Evolutionary conservation across 495 filamentous ascomycete species (phyloP), one percentile per base, ranked within the genome.

Genomic region (Penicillium desertorum): DNA sequence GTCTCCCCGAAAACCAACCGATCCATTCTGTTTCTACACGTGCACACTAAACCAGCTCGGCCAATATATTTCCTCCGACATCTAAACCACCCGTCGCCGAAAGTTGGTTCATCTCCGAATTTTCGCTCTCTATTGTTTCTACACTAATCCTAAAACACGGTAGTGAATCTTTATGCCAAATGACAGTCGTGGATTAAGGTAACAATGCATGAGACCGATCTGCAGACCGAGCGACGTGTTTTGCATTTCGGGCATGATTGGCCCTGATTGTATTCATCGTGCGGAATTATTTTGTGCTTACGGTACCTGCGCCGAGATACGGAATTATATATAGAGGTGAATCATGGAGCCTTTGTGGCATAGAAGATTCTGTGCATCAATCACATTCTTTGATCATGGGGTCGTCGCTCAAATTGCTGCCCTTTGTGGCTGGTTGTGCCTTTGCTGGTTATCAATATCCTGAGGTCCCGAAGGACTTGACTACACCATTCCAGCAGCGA

Each of bases 401-500:
- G 17, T 16, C 30, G n/a, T 43, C 50, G 37, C 25, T 65, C 45
- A 66, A 66, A 57, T 39, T 58, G 16, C 58, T 79, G 30, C 78
- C 80, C n/a, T 30, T 78, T 10, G 30, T 81, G 56, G 79, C 74
- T 19, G 67, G 67, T 12, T 61, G 65, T 36, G 72, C 62, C 10
- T 53, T 73, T 47, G 80, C 79, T 12, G 62, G 62, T 12, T 77
- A 78, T 2, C 78, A 68, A 54, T 83, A 79, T 63, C 82, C 83
- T 19, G 30, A 76, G 9, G 74, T 76, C n/a, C 83, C 83, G 5
- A 50, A 57, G 16, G 83, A 86, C 62, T 54, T 78, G 67, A 81
- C 81, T 10, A 86, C 82, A 2, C 83, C 83, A 2, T 66, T 75
- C 12, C 83, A 84, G 64, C 83, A 83, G 60, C 80, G 83, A 5